Percentiles rank a stretch among this genome's conserved stretches.
phyloP scores from a whole-genome alignment of 805 yeast genomes.

The Candida methanosorbosa region DNA sequence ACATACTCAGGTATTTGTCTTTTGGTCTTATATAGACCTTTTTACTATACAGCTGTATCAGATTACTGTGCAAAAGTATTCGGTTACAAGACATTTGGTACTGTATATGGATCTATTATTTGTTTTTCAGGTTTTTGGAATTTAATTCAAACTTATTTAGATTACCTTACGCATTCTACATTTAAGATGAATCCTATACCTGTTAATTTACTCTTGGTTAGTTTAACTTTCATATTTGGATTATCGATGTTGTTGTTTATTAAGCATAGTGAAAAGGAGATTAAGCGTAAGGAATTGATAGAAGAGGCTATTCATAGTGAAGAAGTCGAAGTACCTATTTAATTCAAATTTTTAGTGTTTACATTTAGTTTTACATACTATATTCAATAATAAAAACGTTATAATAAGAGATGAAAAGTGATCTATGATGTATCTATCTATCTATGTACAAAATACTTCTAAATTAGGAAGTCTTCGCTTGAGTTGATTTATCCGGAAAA shows the following conservation, averaged over 20 bases:
- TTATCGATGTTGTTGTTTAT: constrained; percentile 34
- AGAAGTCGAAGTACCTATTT: constrained; percentile 32
- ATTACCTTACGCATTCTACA: constrained; percentile 55
- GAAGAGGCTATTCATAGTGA: constrained; percentile 54
- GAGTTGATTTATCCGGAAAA: too few species aligned
- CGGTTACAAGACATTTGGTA: constrained; percentile 88
- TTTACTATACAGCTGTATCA: constrained; percentile 86
- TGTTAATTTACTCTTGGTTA: constrained; percentile 49
- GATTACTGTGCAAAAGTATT: constrained; percentile 90
- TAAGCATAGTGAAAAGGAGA: constrained; percentile 27
- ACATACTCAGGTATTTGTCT: constrained; percentile 64
- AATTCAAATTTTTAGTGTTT: too few species aligned
- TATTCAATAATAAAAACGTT: too few species aligned
- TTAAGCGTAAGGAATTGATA: constrained; percentile 46
- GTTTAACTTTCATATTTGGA: constrained; percentile 47
- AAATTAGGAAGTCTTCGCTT: too few species aligned
- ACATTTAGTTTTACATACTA: too few species aligned
- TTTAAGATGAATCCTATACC: constrained; percentile 77
- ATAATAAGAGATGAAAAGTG: too few species aligned
- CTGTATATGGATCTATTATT: constrained; percentile 80
- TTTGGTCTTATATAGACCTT: constrained; percentile 80
- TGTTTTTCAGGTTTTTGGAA: constrained; percentile 78
- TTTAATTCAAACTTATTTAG: constrained; percentile 61
- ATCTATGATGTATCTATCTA: too few species aligned
- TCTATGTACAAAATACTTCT: neutral